Evolutionary conservation across 176 grass and related monocot species (phyloP).

Genomic region (Raddia distichophylla): DNA sequence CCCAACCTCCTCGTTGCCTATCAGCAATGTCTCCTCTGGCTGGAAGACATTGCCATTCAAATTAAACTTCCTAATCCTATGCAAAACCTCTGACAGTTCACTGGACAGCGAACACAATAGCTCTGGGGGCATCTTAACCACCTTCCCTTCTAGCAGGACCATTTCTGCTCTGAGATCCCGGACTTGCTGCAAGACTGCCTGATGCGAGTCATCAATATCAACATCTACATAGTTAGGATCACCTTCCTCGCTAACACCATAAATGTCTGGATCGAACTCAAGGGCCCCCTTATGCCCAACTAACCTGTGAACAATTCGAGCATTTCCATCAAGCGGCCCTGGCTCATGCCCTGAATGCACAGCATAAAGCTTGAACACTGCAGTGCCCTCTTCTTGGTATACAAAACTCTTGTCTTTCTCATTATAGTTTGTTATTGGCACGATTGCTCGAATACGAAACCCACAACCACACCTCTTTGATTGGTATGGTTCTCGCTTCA

Average conservation of each 20-base stretch:
- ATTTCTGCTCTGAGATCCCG: constrained; percentile 72
- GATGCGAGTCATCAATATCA: constrained; percentile 60
- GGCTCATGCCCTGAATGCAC: constrained; percentile 96
- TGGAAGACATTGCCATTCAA: constrained; percentile 62
- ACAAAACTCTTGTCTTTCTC: constrained; percentile 99
- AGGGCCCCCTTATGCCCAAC: constrained; percentile 84
- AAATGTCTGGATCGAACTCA: constrained; percentile 87
- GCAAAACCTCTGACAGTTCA: constrained; percentile 76
- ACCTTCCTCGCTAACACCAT: constrained; percentile 73
- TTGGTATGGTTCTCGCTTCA: constrained; percentile 95
- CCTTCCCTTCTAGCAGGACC: constrained; percentile 65
- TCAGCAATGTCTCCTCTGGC: constrained; percentile 59
- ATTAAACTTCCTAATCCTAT: constrained; percentile 77
- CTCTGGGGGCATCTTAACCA: constrained; percentile 73
- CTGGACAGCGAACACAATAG: constrained; percentile 55
- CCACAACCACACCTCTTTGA: constrained; percentile 97
- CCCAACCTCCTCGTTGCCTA: constrained; percentile 57
- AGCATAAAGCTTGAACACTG: constrained; percentile 94
- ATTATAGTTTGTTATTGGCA: constrained; percentile 95
- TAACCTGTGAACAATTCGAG: constrained; percentile 90
- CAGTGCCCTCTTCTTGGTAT: constrained; percentile 89
- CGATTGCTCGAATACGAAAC: constrained; percentile 96
- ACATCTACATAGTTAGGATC: constrained; percentile 57
- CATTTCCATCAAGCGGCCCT: constrained; percentile 94
- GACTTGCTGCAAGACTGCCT: constrained; percentile 72